Evolutionary conservation across 306 rosid species (phyloP).

Genomic region (Cicer bijugum): DNA sequence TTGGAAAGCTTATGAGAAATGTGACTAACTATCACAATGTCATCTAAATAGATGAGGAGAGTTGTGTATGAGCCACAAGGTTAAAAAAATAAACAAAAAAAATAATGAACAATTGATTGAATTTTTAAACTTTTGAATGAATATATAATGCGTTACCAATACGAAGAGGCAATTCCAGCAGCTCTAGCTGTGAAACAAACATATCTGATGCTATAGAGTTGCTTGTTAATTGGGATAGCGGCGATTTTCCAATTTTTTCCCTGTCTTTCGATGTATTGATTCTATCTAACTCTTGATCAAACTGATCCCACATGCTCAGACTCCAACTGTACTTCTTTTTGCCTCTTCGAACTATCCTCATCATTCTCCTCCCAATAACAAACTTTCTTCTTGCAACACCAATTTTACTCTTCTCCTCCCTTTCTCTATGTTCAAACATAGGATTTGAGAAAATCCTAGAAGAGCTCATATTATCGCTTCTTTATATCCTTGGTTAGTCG

Average conservation of each 20-base stretch:
- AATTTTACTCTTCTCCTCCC: neutral
- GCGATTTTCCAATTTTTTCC: conserved; percentile 25
- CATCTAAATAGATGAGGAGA: no score
- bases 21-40: no score
- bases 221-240: conserved; percentile 91
- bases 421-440: no score
- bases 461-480: conserved; percentile 29
- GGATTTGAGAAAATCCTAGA: no score
- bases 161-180: conserved; percentile 72
- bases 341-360: no score
- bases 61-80: neutral
- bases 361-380: no score
- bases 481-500: neutral
- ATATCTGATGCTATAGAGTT: conserved; percentile 86
- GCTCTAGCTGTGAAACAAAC: conserved; percentile 89
- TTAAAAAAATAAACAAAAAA: no score
- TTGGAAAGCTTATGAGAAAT: no score
- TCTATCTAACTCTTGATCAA: neutral
- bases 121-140: neutral
- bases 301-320: no score
- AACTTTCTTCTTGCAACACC: no score
- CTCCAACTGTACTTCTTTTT: no score
- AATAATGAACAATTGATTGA: neutral
- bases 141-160: conserved; percentile 50
- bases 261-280: neutral